Base-by-base conservation (phyloP, 163 green algal species). In the Chlorella variabilis region DNA sequence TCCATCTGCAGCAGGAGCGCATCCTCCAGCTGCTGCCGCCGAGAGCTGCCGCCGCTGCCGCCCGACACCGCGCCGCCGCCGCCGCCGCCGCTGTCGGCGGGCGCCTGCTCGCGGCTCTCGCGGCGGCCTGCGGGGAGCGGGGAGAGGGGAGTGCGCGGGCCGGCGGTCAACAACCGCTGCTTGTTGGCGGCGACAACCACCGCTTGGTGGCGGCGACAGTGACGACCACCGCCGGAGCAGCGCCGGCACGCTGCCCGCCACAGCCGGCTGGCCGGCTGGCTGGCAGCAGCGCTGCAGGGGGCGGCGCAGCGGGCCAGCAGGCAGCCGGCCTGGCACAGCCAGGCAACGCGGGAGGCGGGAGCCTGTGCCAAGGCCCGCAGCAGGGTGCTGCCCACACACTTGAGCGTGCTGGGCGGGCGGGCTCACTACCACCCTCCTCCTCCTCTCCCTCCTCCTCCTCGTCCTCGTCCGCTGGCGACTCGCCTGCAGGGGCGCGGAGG, bases 1-100 rank as follows among this genome's bases (percentile, higher is more conserved):
- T 96, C 93, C 91, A 97, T 95, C 83, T 97, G 94, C 75, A 91
- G 81, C 65, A 93, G 62, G 81, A 97, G 76, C 31, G 94, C 93
- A 71, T 93, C 84, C 83, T 97, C 90, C 80, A 97, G 85, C 66
- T 93, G 88, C 15, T 56, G 78, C 41, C 86, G 85, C 65, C 77
- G 85, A 39, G 4, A 66, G 27, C 15, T 21, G 38, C 39, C 58
- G 38, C 58, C 39, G 41, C 74, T 58, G 38, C 41, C 77, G 42
- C 67, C 41, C 13, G 3, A 20, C 59, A 27, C 5, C 45, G n/a
- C 77, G 49, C 65, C 36, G 31, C 49, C 63, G 54, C 54, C 54
- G 36, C 49, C 73, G 56, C 25, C 75, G 59, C 29, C 48, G 71
- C 71, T 78, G 25, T n/a, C 71, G 8, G 51, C 70, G 6, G 51